Percentiles rank a stretch among this genome's conserved stretches.
These are phyloP conservation scores for Albatrellus ellisii DNA, from an alignment of 768 basidiomycete genomes.

Conservation along the genomic window DNA sequence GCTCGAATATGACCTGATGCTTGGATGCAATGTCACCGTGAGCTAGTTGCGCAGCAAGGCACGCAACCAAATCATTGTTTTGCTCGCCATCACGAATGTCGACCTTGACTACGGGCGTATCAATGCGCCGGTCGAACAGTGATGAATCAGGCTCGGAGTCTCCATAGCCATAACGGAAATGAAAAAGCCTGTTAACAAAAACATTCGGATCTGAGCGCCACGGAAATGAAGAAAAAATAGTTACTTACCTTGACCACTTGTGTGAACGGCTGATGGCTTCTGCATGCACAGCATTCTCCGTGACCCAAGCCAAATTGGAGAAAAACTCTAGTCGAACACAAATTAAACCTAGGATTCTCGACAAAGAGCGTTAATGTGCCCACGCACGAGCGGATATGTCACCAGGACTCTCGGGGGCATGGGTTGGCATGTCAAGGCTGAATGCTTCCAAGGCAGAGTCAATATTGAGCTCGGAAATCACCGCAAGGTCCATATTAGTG, in stretches of 20 bases:
- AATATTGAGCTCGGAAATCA: conserved; percentile 41
- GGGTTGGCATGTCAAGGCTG: conserved; percentile 26
- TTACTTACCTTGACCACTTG: conserved; percentile 24
- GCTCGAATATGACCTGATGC: conserved; percentile 47
- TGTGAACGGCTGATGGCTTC: conserved; percentile 19
- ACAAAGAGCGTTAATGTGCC: not conserved
- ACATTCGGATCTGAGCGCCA: conserved; percentile 1
- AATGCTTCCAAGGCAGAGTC: conserved; percentile 36
- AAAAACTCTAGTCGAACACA: conserved; percentile 32
- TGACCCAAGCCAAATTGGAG: conserved; percentile 24
- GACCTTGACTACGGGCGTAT: conserved; percentile 38
- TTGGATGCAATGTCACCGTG: conserved; percentile 16
- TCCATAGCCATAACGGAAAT: conserved; percentile 41
- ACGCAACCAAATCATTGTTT: conserved; percentile 47
- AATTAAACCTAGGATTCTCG: conserved; percentile 5
- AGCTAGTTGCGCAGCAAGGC: conserved; percentile 18
- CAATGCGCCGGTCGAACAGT: conserved; percentile 16
- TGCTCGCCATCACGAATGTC: conserved; percentile 29
- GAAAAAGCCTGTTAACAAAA: conserved; percentile 38
- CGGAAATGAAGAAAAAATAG: conserved; percentile 11
- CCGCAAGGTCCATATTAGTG: conserved; percentile 55
- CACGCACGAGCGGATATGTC: conserved; percentile 29
- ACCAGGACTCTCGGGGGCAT: conserved; percentile 24
- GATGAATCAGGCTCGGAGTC: conserved; percentile 21
- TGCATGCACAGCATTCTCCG: conserved; percentile 25